These are phyloP conservation scores for Bipolaris cookei DNA, from an alignment of 2,329 filamentous ascomycete species.

Conservation along the genomic window DNA sequence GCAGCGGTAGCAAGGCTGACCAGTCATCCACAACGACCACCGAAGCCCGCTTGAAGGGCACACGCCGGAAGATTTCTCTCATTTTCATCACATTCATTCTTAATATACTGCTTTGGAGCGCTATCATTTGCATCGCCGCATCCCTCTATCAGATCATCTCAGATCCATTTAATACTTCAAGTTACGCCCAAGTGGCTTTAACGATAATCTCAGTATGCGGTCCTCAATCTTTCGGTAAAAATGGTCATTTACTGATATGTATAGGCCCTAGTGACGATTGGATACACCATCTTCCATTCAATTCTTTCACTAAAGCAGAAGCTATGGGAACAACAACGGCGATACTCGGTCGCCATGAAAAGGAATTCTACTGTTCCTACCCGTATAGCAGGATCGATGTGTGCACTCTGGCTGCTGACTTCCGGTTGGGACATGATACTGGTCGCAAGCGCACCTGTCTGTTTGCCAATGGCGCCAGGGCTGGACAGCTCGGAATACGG, in stretches of 20 bases:
- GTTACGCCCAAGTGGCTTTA: constrained; percentile 41
- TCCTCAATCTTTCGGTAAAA: not conserved
- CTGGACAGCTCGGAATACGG: constrained; percentile 44
- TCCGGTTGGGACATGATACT: constrained; percentile 50
- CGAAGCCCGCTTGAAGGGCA: not conserved
- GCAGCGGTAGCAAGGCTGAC: constrained; percentile 29
- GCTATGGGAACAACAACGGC: constrained; percentile 36
- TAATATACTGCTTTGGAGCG: constrained; percentile 45
- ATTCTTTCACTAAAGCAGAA: constrained; percentile 43
- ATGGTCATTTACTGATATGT: constrained; percentile 3
- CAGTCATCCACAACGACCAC: constrained; percentile 19
- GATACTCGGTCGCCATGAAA: constrained; percentile 30
- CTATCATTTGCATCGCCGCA: constrained; percentile 35
- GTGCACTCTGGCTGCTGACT: constrained; percentile 47
- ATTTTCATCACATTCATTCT: constrained; percentile 44
- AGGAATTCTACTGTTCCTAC: constrained; percentile 44
- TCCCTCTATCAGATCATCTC: constrained; percentile 41
- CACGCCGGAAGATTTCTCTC: constrained; percentile 40
- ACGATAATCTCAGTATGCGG: constrained; percentile 42
- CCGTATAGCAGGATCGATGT: constrained; percentile 41
- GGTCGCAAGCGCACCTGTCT: constrained; percentile 46
- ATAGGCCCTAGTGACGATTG: constrained; percentile 43
- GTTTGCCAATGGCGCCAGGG: constrained; percentile 29
- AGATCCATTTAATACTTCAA: constrained; percentile 36
- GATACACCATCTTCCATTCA: constrained; percentile 46